These are phyloP conservation scores for Fusarium vanettenii DNA, from an alignment of 2,329 filamentous ascomycete genomes.

Conservation along the genomic window DNA sequence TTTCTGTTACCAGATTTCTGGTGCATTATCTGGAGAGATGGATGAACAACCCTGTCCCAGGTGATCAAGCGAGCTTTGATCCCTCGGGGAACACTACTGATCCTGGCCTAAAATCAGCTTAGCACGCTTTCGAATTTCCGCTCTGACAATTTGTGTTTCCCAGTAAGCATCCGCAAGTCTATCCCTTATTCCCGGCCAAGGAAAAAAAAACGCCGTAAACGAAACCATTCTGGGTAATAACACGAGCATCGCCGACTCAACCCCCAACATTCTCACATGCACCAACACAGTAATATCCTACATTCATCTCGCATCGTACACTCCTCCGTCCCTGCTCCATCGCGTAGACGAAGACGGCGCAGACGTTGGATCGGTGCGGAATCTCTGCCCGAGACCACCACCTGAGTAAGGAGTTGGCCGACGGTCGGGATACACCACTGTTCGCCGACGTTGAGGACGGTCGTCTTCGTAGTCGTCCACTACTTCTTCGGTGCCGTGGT, in stretches of 20 bases:
- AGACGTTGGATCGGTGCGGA: not conserved
- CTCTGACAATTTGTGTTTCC: not conserved
- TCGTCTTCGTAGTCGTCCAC: not conserved
- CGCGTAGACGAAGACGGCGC: not conserved
- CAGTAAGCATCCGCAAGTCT: not conserved
- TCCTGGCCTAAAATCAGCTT: not conserved
- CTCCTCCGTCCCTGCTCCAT: not conserved
- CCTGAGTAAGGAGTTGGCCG: not conserved
- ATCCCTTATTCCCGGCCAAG: not conserved
- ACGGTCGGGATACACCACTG: not conserved
- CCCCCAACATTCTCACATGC: not conserved
- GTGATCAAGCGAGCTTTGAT: not conserved
- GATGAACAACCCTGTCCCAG: not conserved
- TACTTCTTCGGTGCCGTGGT: not conserved
- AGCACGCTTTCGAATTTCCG: not conserved
- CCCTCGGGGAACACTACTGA: not conserved
- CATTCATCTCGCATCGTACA: not conserved
- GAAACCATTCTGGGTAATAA: not conserved
- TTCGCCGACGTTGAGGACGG: not conserved
- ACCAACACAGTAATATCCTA: not conserved
- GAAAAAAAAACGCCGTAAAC: not conserved
- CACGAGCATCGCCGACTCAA: not conserved
- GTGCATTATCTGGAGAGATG: not conserved
- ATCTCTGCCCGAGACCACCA: not conserved
- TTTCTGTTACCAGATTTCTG: not conserved